Base-by-base conservation (phyloP, 495 filamentous ascomycete genomes). In the Penicillium nucicola region DNA sequence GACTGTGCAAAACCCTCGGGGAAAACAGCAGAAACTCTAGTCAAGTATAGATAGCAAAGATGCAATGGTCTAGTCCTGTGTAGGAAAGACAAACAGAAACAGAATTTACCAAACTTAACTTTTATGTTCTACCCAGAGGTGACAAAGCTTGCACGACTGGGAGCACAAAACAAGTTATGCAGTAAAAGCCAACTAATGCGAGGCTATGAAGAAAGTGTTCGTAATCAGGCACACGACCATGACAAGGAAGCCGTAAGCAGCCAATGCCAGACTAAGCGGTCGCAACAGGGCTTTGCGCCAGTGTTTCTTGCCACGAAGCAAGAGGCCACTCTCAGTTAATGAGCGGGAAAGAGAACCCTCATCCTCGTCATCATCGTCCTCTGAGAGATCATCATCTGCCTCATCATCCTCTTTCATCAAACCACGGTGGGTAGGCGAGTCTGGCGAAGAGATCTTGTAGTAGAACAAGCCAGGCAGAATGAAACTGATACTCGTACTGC, bases 381-480 rank as follows among this genome's bases (percentile, higher is more conserved):
- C 70, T 8, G 68, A 72, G 0, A 73, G 47, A 14, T 70, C 67
- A 14, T 69, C 70, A 6, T 53, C 61, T 8, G 66, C 78, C 51
- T 90, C 85, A 51, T 97, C 92, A 59, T 97, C 90, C 59, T 93
- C 90, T 66, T 96, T 95, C 57, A 89, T 76, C 14, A 96, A 70
- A 9, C 86, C 84, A 57, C 91, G 89, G 57, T 96, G 91, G 39
- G 90, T 76, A 46, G 85, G 78, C 8, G 88, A 89, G 35, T 95
- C 84, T 0, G 95, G 95, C 11, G 85, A 81, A 0, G 86, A 90
- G 47, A 98, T 97, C 71, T 97, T 97, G 77, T 97, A 97, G 74
- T 97, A 98, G 68, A 98, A 97, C 12, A 97, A 64, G 0, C 93
- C 93, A 0, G 93, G 95, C 0, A 98, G 77, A 55, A 98, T 97